Percentiles rank a stretch among this genome's conserved stretches.
Evolutionary conservation across 164 flowering plant species (phyloP).

Genomic region (Tetracentron sinense): DNA sequence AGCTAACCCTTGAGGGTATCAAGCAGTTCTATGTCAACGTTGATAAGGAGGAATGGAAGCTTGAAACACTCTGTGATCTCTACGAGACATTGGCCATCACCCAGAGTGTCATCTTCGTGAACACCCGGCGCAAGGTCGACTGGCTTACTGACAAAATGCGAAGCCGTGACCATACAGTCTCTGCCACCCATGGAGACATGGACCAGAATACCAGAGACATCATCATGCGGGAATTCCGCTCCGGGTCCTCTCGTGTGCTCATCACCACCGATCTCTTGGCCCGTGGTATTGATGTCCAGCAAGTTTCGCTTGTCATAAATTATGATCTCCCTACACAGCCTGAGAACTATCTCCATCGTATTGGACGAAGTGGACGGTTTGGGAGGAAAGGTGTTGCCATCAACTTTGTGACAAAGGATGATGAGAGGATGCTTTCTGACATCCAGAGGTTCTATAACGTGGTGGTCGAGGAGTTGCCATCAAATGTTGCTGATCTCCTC

Average conservation of each 20-base stretch:
- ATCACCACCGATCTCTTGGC: constrained; percentile 70
- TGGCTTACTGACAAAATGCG: constrained; percentile 72
- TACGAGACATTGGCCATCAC: constrained; percentile 54
- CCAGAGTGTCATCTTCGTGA: constrained; percentile 55
- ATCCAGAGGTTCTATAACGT: constrained; percentile 68
- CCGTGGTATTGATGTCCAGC: constrained; percentile 72
- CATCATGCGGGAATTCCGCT: constrained; percentile 65
- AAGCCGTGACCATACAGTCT: constrained; percentile 62
- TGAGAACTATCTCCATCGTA: constrained; percentile 65
- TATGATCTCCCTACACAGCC: constrained; percentile 72
- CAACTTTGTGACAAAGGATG: constrained; percentile 54
- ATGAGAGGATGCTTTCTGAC: constrained; percentile 56
- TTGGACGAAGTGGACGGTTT: constrained; percentile 67
- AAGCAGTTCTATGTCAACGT: constrained; percentile 50
- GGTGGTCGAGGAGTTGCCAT: constrained; percentile 60
- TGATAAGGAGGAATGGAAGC: constrained; percentile 51
- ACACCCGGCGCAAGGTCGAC: constrained; percentile 59
- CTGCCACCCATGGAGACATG: constrained; percentile 76
- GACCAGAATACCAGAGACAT: constrained; percentile 67
- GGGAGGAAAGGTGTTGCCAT: constrained; percentile 73
- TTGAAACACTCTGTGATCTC: constrained; percentile 50
- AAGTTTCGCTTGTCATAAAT: constrained; percentile 64
- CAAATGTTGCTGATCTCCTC: constrained; percentile 67
- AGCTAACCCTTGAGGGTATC: constrained; percentile 62
- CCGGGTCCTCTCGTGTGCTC: constrained; percentile 65